A percentile compares a stretch with the other conserved stretches of the same genome.
phyloP scores from a whole-genome alignment of 768 basidiomycete species.

The Mycena olivaceomarginata region DNA sequence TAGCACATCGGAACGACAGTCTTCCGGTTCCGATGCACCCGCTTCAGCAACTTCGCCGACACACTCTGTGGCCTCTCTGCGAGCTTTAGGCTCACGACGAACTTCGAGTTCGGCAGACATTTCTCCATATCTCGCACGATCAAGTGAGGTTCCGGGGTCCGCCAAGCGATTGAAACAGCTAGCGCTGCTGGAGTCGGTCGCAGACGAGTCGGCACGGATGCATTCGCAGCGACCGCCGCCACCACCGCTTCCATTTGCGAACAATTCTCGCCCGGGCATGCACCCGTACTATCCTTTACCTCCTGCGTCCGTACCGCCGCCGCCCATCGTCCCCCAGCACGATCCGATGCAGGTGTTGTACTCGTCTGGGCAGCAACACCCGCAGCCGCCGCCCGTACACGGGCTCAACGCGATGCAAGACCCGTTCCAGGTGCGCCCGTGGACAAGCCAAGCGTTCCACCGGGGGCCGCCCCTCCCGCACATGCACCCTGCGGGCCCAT shows the following conservation, averaged over 20 bases:
- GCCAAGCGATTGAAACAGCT: slow-evolving; percentile 82
- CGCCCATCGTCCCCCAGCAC: slow-evolving; percentile 35
- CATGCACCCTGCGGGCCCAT: not conserved
- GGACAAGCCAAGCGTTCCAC: slow-evolving; percentile 56
- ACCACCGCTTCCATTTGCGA: slow-evolving; percentile 31
- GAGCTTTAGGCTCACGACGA: slow-evolving; percentile 56
- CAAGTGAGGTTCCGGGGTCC: slow-evolving; percentile 72
- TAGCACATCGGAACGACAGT: slow-evolving; percentile 22
- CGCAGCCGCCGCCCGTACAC: slow-evolving; percentile 8
- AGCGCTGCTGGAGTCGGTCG: slow-evolving; percentile 82
- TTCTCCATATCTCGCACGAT: slow-evolving; percentile 79
- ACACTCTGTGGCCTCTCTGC: slow-evolving; percentile 47
- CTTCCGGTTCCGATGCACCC: slow-evolving; percentile 36
- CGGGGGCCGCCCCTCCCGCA: slow-evolving; percentile 43
- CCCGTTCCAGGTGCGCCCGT: slow-evolving; percentile 56
- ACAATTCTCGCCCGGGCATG: slow-evolving; percentile 9
- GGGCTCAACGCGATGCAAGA: slow-evolving; percentile 34
- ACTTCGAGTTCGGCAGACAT: slow-evolving; percentile 77
- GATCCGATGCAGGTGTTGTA: slow-evolving; percentile 45
- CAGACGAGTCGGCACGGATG: slow-evolving; percentile 83
- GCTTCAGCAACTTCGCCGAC: slow-evolving; percentile 42
- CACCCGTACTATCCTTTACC: slow-evolving; percentile 39
- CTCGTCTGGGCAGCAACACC: slow-evolving; percentile 36
- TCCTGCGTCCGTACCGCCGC: slow-evolving; percentile 44
- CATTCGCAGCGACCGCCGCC: slow-evolving; percentile 44